A percentile compares a stretch with the other conserved stretches of the same genome.
phyloP scores from a whole-genome alignment of 2,329 filamentous ascomycete genomes.

The Epichloe festucae region DNA sequence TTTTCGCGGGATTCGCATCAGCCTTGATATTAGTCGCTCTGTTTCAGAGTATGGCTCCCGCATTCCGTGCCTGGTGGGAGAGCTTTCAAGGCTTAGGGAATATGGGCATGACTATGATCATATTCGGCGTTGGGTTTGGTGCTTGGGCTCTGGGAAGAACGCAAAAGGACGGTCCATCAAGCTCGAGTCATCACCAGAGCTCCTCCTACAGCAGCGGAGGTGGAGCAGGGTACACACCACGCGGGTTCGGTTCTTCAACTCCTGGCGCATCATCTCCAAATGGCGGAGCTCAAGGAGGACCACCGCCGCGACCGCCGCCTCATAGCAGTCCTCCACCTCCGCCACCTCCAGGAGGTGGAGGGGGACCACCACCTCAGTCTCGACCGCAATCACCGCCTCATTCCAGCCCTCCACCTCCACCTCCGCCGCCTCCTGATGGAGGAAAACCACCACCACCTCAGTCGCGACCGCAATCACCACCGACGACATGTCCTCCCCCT shows the following conservation, averaged over 20 bases:
- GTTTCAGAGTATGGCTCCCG: conserved; percentile 61
- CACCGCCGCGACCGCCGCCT: conserved; percentile 19
- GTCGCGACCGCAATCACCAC: neutral
- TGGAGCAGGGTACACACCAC: conserved; percentile 8
- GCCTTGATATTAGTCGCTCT: conserved; percentile 61
- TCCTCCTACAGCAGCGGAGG: conserved; percentile 10
- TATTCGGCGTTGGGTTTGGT: conserved; percentile 59
- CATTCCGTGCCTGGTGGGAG: conserved; percentile 60
- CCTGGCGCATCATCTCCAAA: conserved; percentile 18
- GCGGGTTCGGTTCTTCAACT: conserved; percentile 18
- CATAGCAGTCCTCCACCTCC: conserved; percentile 10
- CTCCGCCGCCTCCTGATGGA: neutral
- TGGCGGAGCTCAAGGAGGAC: conserved; percentile 15
- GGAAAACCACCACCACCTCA: neutral
- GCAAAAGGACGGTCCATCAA: conserved; percentile 18
- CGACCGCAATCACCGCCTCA: conserved; percentile 4
- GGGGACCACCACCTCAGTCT: conserved; percentile 4
- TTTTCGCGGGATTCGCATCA: conserved; percentile 71
- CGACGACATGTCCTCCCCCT: neutral
- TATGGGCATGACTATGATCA: conserved; percentile 57
- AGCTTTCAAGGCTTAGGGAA: conserved; percentile 60
- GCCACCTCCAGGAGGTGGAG: neutral
- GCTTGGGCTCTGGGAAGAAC: conserved; percentile 52
- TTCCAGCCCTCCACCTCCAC: neutral
- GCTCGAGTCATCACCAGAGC: conserved; percentile 10